Evolutionary conservation across 495 filamentous ascomycete species (phyloP), one percentile per base, ranked within the genome.

Genomic region (Penicillium samsonianum): DNA sequence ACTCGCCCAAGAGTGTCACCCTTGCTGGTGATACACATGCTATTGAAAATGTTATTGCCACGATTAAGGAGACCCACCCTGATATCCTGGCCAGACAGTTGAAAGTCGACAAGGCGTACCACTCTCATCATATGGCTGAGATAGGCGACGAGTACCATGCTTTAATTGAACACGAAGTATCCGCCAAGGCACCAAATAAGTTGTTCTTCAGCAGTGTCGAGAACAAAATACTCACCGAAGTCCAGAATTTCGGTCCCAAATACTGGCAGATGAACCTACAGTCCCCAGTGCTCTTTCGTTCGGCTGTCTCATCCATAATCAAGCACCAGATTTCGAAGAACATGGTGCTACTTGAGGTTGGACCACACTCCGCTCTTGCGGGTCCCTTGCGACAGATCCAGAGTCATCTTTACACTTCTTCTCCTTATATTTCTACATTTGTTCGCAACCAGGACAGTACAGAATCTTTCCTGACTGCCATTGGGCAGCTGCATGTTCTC

Each of bases 1-100:
- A 75, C 38, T 65, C 61, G 1, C 59, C 57, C 10, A 44, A 35
- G 10, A 74, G 67, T 55, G 54, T 66, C 7, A 74, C 72, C 16
- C 20, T 74, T 6, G 65, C 70, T 14, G 69, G 69, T 5, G 58
- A 68, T 42, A 14, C 53, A 12, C n/a, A 65, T 53, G 44, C 79
- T 49, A 68, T 86, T 11, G 69, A 80, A 49, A 58, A 60, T 11
- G 65, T 72, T 1, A 73, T 84, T 55, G 64, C 76, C 45, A 67
- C 67, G 25, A 77, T 78, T 46, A 67, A 78, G 22, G n/a, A 55
- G 11, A 16, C 38, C 4, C 14, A 20, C 4, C 49, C 57, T 9
- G 20, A 60, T 5, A 60, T 80, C n/a, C 80, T 84, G 63, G 75
- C 74, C 40, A 72, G 82, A 51, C 68, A 74, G 31, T 72, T 87